Base-by-base conservation (phyloP, 1,139 yeast species). In the Diutina scorzettiae region DNA sequence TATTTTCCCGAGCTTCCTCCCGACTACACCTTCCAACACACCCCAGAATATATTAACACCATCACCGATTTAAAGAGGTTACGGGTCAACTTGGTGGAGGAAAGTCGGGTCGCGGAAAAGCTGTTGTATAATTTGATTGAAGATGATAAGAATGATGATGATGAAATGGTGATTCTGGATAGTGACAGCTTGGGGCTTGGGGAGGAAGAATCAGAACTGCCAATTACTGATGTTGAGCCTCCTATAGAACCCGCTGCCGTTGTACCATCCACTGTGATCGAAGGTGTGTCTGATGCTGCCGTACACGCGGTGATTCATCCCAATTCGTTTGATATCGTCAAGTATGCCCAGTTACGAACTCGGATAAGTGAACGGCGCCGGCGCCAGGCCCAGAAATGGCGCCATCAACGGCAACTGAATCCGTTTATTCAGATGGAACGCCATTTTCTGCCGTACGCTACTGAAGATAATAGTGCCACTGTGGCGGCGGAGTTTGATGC, bases 1-100 rank as follows among this genome's bases (percentile, higher is more conserved):
- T 86, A 86, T 77, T 63, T 89, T 53, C 97, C 97, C 0, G 78
- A 77, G 19, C 67, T 87, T 31, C 97, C 97, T 1, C 96, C 97
- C 0, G 95, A 85, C 53, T 93, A 87, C 58, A 89, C 97, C 0
- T 89, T 81, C 55, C 78, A 76, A 58, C 71, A 76, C 43, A 83
- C 96, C 0, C 81, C 95, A 0, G 69, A 71, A 47, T 85, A 68
- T 55, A 69, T 77, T 48, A 66, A 75, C 25, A 66, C 81, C 17
- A 61, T 79, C n/a, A 73, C 80, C 0, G 93, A 85, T 54, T 85
- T 89, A 51, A 75, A 81, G 47, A 66, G 73, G 45, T 69, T 89
- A 42, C 65, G 93, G 47, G 72, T 82, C 45, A 73, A 74, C 51
- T 64, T 87, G 43, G 91, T 84, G 3, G 79, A 78, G 45, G 96